A percentile compares a stretch with the other conserved stretches of the same genome.
Conservation (phyloP, 2,329 filamentous ascomycete genomes). For the Aspergillus ibericus region DNA sequence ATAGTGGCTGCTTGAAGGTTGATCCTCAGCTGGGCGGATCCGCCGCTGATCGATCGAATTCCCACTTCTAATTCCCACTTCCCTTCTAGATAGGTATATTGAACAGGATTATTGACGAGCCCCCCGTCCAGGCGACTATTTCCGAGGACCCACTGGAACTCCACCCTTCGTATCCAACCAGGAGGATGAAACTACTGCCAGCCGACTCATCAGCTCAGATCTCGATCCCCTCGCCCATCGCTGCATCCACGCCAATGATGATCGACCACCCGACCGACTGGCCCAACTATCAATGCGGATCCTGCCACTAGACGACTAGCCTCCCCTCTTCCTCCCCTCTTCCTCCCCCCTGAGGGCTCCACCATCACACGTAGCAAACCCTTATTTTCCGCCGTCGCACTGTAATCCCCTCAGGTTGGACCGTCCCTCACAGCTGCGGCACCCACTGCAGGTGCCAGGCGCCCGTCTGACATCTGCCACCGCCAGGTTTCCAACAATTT, state of each 20-base stretch:
- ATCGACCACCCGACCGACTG: neutral
- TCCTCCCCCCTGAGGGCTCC: neutral
- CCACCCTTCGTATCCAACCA: too few species aligned
- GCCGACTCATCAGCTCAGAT: neutral
- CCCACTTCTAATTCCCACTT: too few species aligned
- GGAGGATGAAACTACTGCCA: too few species aligned
- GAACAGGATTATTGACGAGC: too few species aligned
- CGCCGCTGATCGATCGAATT: neutral
- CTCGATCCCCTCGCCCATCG: neutral
- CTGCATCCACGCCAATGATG: neutral
- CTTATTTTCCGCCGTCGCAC: neutral
- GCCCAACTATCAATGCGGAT: neutral
- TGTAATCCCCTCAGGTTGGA: neutral
- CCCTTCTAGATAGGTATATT: too few species aligned
- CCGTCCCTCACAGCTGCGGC: neutral
- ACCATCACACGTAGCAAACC: neutral
- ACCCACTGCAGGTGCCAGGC: neutral
- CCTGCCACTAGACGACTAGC: neutral
- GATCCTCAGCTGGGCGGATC: neutral
- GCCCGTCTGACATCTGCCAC: too few species aligned
- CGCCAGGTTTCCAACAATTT: too few species aligned
- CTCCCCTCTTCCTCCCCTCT: too few species aligned
- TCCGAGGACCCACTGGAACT: too few species aligned
- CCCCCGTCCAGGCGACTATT: neutral
- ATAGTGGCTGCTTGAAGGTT: slow-evolving; percentile 1